Evolutionary conservation across 2,329 filamentous ascomycete genomes (phyloP), one percentile per base, ranked within the genome.

Genomic region (Zasmidium angulare): DNA sequence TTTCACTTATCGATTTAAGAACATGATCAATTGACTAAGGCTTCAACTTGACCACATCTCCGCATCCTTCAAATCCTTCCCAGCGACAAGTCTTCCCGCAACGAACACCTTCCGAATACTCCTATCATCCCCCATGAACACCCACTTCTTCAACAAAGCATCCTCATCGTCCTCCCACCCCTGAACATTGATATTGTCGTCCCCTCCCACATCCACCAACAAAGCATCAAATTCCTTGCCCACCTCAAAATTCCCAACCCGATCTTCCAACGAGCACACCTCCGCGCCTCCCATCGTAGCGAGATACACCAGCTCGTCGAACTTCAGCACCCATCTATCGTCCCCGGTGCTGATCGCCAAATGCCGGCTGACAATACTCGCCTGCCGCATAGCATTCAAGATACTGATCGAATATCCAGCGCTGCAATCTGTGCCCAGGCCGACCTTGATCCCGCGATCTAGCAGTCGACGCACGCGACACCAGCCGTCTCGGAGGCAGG

Each of bases 141-240:
- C 60, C 63, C 58, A 63, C 24, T 63, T 63, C 58, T 60, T 63
- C 52, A 63, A 36, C 49, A 60, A 36, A 11, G 58, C 54, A 21
- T 55, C 54, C 14, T 56, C 57, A 19, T 58, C 47, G 1, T 46
- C 19, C 12, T 63, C 49, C 62, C 62, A 63, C 23, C 62, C 20
- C 2, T 19, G 49, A 1, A 22, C 9, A 47, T 59, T 52, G 21
- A 56, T 58, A 50, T 60, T 63, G 31, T 61, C 49, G 14, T 63
- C 60, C 9, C 51, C 52, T 46, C 59, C 53, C 2, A 58, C 60
- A 55, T 65, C 60, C 6, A 65, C 53, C 12, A 65, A 4, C 19
- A 65, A 0, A 7, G 83, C 85, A 72, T 88, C 86, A 66, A 88
- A 87, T 64, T 86, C 79, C 76, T 86, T 87, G 0, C 84, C 85